Conservation (phyloP, 768 basidiomycete species). For the Naganishia vaughanmartiniae region DNA sequence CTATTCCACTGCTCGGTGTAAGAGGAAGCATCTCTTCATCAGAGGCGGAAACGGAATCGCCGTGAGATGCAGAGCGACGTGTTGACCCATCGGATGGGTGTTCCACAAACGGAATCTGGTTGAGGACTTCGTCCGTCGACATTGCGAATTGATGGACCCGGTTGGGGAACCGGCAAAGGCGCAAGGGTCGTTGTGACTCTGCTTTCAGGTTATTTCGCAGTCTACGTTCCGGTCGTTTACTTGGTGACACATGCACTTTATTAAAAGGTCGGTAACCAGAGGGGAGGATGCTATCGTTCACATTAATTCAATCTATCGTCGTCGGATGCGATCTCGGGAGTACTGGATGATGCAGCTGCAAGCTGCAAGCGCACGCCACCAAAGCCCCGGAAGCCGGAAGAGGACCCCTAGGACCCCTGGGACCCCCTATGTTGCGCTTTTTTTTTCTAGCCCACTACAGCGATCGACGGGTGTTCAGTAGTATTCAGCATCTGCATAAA, state of each 20-base stretch:
- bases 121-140: constrained; percentile 3
- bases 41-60: not conserved
- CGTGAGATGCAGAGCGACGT: not conserved
- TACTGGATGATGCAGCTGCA: no score
- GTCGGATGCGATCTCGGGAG: no score
- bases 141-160: not conserved
- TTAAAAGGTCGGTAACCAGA: no score
- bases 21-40: constrained; percentile 8
- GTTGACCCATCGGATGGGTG: not conserved
- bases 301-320: no score
- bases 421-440: no score
- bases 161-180: not conserved
- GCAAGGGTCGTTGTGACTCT: not conserved
- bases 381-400: no score
- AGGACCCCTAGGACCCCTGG: no score
- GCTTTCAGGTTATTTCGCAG: not conserved
- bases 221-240: not conserved
- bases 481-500: no score
- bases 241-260: not conserved
- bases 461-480: no score
- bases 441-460: no score
- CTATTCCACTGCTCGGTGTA: constrained; percentile 18
- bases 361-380: no score
- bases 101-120: not conserved
- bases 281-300: no score